Base-by-base conservation (phyloP, 257 asterid genomes). In the Gentiana macrophylla region DNA sequence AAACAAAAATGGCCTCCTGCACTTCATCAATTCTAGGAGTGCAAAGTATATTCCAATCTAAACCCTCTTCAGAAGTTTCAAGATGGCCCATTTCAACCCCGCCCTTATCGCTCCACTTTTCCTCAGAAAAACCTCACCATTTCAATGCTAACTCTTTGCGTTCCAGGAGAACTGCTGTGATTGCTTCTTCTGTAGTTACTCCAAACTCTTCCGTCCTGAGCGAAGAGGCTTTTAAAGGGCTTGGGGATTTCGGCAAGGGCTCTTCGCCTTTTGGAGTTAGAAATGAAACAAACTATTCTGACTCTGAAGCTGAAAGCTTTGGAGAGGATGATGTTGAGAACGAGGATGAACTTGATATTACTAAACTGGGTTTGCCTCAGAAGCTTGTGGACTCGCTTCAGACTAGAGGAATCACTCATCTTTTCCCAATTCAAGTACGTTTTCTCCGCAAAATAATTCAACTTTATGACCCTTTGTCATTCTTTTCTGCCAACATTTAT, bases 151-250 rank as follows among this genome's bases (percentile, higher is more conserved):
- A 72, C 49, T 67, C 77, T 2, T 66, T 84, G 45, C 53, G 62
- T 46, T 57, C 70, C 38, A 55, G 70, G 6, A 66, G 60, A 54
- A 12, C 62, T 49, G 11, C 53, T 13, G 67, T 79, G 61, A 78
- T 78, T 44, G 69, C 84, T 49, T 83, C 91, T 2, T 94, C 95
- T 8, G 76, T 88, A 10, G 77, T 67, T 33, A 79, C 91, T 5
- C 84, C 91, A 1, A 85, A 85, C 67, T 79, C 88, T n/a, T 84
- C 95, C 56, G 71, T 85, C 46, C 69, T 88, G 62, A 84, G 95
- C 62, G 97, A 88, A 69, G 88, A 83, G 57, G 95, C 97, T 9
- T 83, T 88, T 53, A 88, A 83, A 75, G 92, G 92, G 4, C 71
- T 88, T 53, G 86, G 80, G n/a, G 83, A 70, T 3, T 83, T 86